A percentile compares a stretch with the other conserved stretches of the same genome.
Conservation (phyloP, 2,329 filamentous ascomycete genomes). For the Zymoseptoria pseudotritici region DNA sequence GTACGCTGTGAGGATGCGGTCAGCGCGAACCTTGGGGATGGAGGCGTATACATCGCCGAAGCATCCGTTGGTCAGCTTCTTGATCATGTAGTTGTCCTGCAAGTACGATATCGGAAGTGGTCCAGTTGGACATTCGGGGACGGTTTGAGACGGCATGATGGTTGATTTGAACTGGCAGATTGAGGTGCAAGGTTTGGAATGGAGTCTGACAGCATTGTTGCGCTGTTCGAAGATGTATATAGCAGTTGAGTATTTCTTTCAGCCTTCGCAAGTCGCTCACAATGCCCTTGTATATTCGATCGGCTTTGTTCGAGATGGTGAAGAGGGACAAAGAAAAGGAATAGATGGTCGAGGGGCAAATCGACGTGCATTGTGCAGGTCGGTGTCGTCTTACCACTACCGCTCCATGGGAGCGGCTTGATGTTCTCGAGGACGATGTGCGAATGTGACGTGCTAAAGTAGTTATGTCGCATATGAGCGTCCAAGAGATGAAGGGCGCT, state of each 20-base stretch:
- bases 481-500: too few relatives aligned
- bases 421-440: not conserved
- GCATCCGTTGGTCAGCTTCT: not conserved
- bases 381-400: not conserved
- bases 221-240: not conserved
- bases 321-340: not conserved
- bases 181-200: not conserved
- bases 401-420: not conserved
- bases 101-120: not conserved
- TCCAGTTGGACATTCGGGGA: constrained; percentile 29
- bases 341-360: not conserved
- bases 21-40: not conserved
- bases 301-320: not conserved
- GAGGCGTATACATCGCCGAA: not conserved
- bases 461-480: too few relatives aligned
- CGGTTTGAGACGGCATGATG: constrained; percentile 33
- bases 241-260: not conserved
- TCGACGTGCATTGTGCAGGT: not conserved
- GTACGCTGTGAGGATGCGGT: not conserved
- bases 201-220: not conserved
- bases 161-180: not conserved
- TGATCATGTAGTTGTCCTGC: constrained; percentile 1
- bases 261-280: not conserved
- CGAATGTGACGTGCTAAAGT: not conserved
- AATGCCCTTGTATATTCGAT: not conserved